Percentiles rank a stretch among this genome's conserved stretches.
Evolutionary conservation across 2,329 filamentous ascomycete genomes (phyloP).

Genomic region (Aspergillus tubingensis): DNA sequence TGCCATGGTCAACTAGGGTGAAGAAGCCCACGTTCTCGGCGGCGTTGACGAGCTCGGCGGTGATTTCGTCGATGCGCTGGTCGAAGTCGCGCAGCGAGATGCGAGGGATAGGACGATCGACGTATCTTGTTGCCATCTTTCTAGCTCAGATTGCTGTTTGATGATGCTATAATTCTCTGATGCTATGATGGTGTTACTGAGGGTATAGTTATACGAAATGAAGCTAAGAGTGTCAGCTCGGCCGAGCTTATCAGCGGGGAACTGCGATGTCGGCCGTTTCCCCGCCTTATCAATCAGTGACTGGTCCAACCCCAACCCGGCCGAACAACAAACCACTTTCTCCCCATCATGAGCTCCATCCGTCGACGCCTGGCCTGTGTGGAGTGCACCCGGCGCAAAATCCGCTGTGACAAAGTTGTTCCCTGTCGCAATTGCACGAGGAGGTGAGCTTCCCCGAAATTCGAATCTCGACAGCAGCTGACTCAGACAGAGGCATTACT

Average conservation of each 20-base stretch:
- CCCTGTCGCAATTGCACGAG: conserved; percentile 43
- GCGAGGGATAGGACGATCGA: conserved; percentile 48
- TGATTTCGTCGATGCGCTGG: conserved; percentile 56
- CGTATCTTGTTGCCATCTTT: conserved; percentile 39
- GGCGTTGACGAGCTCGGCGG: conserved; percentile 53
- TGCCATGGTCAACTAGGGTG: conserved; percentile 58
- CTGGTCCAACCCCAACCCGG: conserved; percentile 5
- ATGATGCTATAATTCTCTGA: not conserved
- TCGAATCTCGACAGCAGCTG: not conserved
- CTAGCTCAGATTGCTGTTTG: not conserved
- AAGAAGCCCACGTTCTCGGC: conserved; percentile 65
- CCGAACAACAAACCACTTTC: not conserved
- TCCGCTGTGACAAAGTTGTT: conserved; percentile 45
- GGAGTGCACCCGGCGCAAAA: conserved; percentile 31
- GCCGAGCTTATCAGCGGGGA: conserved; percentile 9
- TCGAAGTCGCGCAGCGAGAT: conserved; percentile 60
- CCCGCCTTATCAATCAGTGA: not conserved
- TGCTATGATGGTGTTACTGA: not conserved
- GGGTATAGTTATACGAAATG: not conserved
- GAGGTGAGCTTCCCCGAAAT: not conserved
- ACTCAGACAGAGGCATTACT: conserved; percentile 1
- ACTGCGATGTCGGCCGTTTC: not conserved
- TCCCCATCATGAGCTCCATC: conserved; percentile 10
- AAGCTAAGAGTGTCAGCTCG: conserved; percentile 1
- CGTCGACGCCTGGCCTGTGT: conserved; percentile 31